Evolutionary conservation across 208 protist species (phyloP), one percentile per base, ranked within the genome.

Genomic region (Zelonia costaricensis): DNA sequence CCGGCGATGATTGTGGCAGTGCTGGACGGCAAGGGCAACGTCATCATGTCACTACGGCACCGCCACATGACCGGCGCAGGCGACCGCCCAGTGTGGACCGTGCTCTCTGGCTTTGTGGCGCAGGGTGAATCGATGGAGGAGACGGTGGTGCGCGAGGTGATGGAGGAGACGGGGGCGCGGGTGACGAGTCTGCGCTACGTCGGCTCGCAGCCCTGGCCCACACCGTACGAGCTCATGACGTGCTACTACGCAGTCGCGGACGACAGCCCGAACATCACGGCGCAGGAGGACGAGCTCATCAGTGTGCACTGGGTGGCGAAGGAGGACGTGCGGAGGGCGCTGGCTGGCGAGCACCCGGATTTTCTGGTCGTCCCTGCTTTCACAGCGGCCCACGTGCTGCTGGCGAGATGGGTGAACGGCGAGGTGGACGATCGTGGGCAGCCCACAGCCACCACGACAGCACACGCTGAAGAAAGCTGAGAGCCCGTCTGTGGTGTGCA

Each of bases 61-160:
- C 57, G 39, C n/a, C 57, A 63, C 16, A 20, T 27, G 6, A 8
- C 16, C 0, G n/a, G 20, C 4, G 30, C 36, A 28, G 33, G 38
- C 9, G 67, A 38, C 33, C 8, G 40, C 23, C 42, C 51, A 18
- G 46, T 83, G 57, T 56, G 55, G 1, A 82, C 82, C 9, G 52
- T 84, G 3, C 62, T 88, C 2, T 46, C 77, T 3, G 82, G 82
- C 43, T 84, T 80, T 52, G 70, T 82, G 39, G 42, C 58, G 20
- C 72, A 68, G 31, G 82, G 82, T 13, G 77, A 88, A 52, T 82
- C 78, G 48, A 45, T 80, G 42, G 82, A 85, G 62, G 75, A 80
- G 57, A 72, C 73, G 23, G 82, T 85, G 27, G 51, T 69, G 25
- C 63, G 74, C 12, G 82, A 85, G 64, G 82, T 84, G 62, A 36